A percentile compares a stretch with the other conserved stretches of the same genome.
phyloP scores from a whole-genome alignment of 768 basidiomycete species.

The Lentinula aciculospora region DNA sequence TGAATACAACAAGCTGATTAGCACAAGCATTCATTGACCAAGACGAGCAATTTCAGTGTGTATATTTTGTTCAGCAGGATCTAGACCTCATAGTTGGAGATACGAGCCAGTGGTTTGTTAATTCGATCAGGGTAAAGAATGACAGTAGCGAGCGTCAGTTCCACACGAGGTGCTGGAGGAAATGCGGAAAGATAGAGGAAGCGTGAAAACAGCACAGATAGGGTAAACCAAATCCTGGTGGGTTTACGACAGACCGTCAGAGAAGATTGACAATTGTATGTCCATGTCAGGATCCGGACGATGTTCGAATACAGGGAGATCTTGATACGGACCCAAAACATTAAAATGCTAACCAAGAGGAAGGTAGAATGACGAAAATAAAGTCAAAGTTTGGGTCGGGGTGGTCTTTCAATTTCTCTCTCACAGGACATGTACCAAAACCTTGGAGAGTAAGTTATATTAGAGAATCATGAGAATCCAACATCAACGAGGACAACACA shows the following conservation, averaged over 20 bases:
- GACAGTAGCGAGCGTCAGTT: neutral
- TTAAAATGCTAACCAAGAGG: neutral
- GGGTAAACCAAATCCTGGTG: neutral
- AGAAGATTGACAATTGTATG: neutral
- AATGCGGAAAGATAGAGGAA: constrained; percentile 3
- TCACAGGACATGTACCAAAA: too few relatives aligned
- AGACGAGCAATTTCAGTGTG: neutral
- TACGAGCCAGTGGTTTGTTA: neutral
- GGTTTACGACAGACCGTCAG: neutral
- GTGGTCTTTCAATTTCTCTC: too few relatives aligned
- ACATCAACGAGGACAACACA: too few relatives aligned
- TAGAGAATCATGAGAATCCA: too few relatives aligned
- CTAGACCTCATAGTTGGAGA: neutral
- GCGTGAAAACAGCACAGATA: constrained; percentile 2
- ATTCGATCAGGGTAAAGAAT: neutral
- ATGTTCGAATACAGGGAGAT: neutral
- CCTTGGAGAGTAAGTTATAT: too few relatives aligned
- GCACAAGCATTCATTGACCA: too few relatives aligned
- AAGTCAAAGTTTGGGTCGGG: neutral
- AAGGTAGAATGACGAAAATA: neutral
- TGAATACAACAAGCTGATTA: too few relatives aligned
- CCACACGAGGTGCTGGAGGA: constrained; percentile 2
- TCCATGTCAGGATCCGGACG: neutral
- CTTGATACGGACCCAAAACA: neutral
- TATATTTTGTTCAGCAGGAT: neutral